Evolutionary conservation across 768 basidiomycete genomes (phyloP), one percentile per base, ranked within the genome.

Genomic region (Kwoniella europaea): DNA sequence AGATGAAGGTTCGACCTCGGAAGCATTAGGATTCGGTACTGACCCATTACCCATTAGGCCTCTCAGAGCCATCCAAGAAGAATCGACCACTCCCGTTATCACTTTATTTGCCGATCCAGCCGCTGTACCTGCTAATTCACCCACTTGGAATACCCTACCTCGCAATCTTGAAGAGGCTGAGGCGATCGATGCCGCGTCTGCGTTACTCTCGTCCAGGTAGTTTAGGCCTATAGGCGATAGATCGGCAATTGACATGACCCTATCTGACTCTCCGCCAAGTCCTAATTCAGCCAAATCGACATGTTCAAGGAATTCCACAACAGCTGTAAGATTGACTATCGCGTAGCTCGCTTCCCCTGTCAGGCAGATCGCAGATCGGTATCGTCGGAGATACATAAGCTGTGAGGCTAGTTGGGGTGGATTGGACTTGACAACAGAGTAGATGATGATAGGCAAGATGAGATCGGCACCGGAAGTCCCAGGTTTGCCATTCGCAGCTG

Each of bases 241-340:
- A 74, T 92, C 91, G 0, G 90, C 90, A 27, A 91, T 89, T 77
- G 92, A 80, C 54, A 85, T 72, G 29, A 85, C 79, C 59, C 81
- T 83, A 56, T 81, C 83, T 9, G 82, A 79, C 10, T 78, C 75
- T 13, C 71, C 74, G n/a, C 78, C 82, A 0, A 75, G 84, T 0
- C 88, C 90, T 20, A 92, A 85, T 1, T 87, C 88, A 9, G 88
- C 90, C 67, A 97, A 86, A 84, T 98, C 94, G 44, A 98, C 93
- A 79, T 94, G 92, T 85, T 96, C 94, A 63, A 98, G 86, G 82
- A 98, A 99, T 80, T 98, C 95, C 1, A 92, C 92, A 5, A 96
- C 94, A 12, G 96, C 96, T 86, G 95, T 89, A 50, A 97, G 86
- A 83, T 97, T 98, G 82, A 98, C 92, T 52, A 96, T 87, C 69